phyloP scores from a whole-genome alignment of 805 yeast species.

The Suhomyces sp. region DNA sequence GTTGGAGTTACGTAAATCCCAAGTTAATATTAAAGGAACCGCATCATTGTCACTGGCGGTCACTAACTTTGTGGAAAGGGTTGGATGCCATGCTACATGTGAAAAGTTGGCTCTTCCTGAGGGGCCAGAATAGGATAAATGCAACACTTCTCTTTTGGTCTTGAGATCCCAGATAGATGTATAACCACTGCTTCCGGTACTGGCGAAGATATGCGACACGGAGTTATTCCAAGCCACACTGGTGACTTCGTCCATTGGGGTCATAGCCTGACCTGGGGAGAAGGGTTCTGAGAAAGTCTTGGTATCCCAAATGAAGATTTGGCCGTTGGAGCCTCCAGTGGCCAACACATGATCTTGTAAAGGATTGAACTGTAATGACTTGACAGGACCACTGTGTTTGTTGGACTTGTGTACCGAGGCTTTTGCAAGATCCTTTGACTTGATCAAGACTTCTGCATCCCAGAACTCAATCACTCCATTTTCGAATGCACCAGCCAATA shows the following conservation, averaged over 20 bases:
- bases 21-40: conserved; percentile 75
- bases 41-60: conserved; percentile 85
- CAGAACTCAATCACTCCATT: conserved; percentile 77
- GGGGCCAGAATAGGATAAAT: conserved; percentile 67
- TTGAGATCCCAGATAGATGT: conserved; percentile 94
- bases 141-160: conserved; percentile 83
- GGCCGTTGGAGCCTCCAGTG: conserved; percentile 87
- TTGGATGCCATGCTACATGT: conserved; percentile 93
- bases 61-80: conserved; percentile 76
- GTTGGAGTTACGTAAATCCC: conserved; percentile 94
- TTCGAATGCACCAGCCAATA: conserved; percentile 88
- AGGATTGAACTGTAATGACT: conserved; percentile 74
- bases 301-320: conserved; percentile 88
- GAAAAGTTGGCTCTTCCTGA: conserved; percentile 66
- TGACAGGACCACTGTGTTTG: conserved; percentile 69
- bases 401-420: conserved; percentile 51
- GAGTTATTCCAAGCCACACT: conserved; percentile 87
- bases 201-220: conserved; percentile 83
- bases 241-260: conserved; percentile 77
- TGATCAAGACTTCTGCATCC: conserved; percentile 57
- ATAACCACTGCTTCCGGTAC: conserved; percentile 81
- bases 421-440: conserved; percentile 37
- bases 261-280: conserved; percentile 74
- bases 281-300: conserved; percentile 57
- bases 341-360: conserved; percentile 69